phyloP scores from a whole-genome alignment of 345 rosid species.

The Microcos paniculata region DNA sequence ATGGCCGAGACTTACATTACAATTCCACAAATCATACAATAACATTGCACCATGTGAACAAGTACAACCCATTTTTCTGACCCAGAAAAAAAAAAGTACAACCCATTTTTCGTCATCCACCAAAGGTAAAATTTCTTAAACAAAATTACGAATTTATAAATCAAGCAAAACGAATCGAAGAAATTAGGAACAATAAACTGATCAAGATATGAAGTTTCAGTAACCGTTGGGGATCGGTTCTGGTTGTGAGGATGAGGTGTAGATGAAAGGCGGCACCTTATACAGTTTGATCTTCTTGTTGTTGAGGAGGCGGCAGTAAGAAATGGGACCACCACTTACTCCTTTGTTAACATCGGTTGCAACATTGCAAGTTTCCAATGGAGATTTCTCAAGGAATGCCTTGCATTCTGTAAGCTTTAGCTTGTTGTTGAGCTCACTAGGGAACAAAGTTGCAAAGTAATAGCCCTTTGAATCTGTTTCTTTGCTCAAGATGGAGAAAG shows the following conservation, averaged over 20 bases:
- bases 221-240: neutral
- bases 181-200: neutral
- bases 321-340: constrained; percentile 29
- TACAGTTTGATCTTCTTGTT: constrained; percentile 17
- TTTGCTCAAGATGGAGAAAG: constrained; percentile 28
- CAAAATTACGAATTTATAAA: neutral
- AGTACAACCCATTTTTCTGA: neutral
- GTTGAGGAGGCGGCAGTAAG: constrained; percentile 23
- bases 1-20: neutral
- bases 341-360: constrained; percentile 36
- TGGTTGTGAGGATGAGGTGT: neutral
- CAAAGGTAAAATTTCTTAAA: neutral
- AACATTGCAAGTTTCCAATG: constrained; percentile 25
- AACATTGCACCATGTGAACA: neutral
- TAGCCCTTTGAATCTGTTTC: constrained; percentile 38
- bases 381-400: constrained; percentile 39
- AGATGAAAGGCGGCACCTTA: neutral
- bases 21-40: neutral
- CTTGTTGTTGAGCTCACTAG: constrained; percentile 11
- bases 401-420: constrained; percentile 38
- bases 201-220: neutral
- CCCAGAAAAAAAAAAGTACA: too few relatives aligned
- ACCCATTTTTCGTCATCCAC: neutral
- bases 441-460: constrained; percentile 32
- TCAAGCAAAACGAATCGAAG: neutral